Evolutionary conservation across 352 stramenopile genomes (phyloP), one percentile per base, ranked within the genome.

Genomic region (Thalassiosira ordinaria): DNA sequence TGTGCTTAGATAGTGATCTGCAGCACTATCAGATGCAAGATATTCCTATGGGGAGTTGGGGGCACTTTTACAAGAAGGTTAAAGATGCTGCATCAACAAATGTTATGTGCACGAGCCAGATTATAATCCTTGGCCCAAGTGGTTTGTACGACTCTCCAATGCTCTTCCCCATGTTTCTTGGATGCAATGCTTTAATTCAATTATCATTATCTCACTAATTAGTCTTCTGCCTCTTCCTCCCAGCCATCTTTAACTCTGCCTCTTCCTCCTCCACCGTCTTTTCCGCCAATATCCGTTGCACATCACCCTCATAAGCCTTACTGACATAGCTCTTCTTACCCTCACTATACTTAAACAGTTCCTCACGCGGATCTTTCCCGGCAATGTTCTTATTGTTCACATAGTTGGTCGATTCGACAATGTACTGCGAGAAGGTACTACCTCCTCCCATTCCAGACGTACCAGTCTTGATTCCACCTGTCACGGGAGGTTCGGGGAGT

Each of bases 331-430:
- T 89, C 65, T 93, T 92, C 9, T n/a, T n/a, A n/a, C 84, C 84
- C 46, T 95, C 89, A 13, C 67, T 88, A 65, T 92, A 93, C 55
- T 94, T 92, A 44, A 95, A 91, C 5, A 95, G 62, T 33, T 91
- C 92, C 59, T 93, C 91, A 39, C 92, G 65, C 31, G 92, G 92
- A 83, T 96, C 91, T 65, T 86, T 88, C 44, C 89, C 81, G 47
- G 84, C 80, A 60, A 94, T 94, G 44, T 85, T 86, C 57, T 90
- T 91, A 46, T 89, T 89, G 16, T 91, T 81, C 16, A 86, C 85
- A 37, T 87, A 71, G 35, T 80, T 77, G 9, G 69, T 69, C 6
- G 68, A 66, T 44, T 95, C 82, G 16, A 93, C 84, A 2, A 95
- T 85, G 77, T 90, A 93, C 81, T 96, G 90, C 39, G 80, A 83